A percentile compares a stretch with the other conserved stretches of the same genome.
These are phyloP conservation scores for Ceriops decandra DNA, from an alignment of 345 rosid genomes.

Conservation along the genomic window DNA sequence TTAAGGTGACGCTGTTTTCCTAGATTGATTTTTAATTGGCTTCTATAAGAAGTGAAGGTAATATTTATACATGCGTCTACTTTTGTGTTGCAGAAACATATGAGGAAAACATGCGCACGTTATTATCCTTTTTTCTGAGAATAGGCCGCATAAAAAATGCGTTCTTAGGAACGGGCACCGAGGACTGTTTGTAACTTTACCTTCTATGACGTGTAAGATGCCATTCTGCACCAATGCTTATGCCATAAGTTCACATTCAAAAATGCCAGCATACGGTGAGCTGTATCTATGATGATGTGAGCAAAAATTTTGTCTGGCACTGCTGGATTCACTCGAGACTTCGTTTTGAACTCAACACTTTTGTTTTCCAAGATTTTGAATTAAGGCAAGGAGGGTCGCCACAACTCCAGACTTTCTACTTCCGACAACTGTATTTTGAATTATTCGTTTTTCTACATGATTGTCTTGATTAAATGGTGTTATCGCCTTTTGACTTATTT, in stretches of 20 bases:
- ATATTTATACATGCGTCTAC: not conserved
- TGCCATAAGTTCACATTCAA: not conserved
- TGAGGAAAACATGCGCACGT: not conserved
- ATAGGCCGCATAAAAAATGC: not conserved
- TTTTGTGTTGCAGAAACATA: not conserved
- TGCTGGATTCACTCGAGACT: conserved; percentile 16
- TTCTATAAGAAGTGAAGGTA: not conserved
- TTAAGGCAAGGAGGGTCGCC: conserved; percentile 1
- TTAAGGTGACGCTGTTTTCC: conserved; percentile 16
- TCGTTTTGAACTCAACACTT: conserved; percentile 4
- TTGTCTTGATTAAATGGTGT: conserved; percentile 4
- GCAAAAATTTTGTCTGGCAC: conserved; percentile 4
- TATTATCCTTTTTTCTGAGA: conserved; percentile 11
- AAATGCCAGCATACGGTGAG: conserved; percentile 8
- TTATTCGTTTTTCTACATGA: not conserved
- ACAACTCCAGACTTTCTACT: conserved; percentile 7
- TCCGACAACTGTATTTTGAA: not conserved
- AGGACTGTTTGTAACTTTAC: not conserved
- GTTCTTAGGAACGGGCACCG: not conserved
- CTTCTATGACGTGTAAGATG: not conserved
- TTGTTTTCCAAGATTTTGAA: not conserved
- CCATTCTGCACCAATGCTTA: not conserved
- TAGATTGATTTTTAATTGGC: not conserved
- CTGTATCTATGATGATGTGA: conserved; percentile 12
- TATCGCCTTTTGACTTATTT: conserved; percentile 14